Evolutionary conservation across 2,329 filamentous ascomycete species (phyloP).

Genomic region (Chaetomium olivaceum): DNA sequence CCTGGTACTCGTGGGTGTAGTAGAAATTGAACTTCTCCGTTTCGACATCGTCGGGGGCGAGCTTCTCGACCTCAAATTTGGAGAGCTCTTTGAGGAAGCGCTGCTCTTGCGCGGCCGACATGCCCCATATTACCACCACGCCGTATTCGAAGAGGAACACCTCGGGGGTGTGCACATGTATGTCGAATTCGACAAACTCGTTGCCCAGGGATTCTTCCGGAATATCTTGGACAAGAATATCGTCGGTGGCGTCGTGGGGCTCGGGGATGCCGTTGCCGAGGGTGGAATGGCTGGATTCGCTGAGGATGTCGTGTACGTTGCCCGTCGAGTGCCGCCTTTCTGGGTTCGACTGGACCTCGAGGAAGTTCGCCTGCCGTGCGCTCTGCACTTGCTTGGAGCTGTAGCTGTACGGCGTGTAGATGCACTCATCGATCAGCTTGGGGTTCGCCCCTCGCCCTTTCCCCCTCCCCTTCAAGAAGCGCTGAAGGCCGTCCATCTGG

Average conservation of each 20-base stretch:
- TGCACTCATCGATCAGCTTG: constrained; percentile 95
- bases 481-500: constrained; percentile 84
- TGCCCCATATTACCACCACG: constrained; percentile 97
- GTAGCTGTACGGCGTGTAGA: constrained; percentile 93
- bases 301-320: constrained; percentile 63
- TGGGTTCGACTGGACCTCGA: constrained; percentile 42
- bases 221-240: constrained; percentile 33
- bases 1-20: constrained; percentile 96
- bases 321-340: constrained; percentile 77
- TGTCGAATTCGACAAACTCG: constrained; percentile 73
- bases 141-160: constrained; percentile 97
- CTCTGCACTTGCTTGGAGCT: constrained; percentile 47
- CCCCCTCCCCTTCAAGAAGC: constrained; percentile 82
- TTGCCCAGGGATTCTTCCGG: constrained; percentile 41
- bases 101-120: constrained; percentile 86
- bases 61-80: constrained; percentile 90
- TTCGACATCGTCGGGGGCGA: constrained; percentile 85
- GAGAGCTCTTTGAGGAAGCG: constrained; percentile 90
- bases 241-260: constrained; percentile 37
- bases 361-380: constrained; percentile 30
- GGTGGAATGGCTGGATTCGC: constrained; percentile 23
- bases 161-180: constrained; percentile 85
- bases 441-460: constrained; percentile 78
- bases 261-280: constrained; percentile 34
- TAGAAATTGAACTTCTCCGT: constrained; percentile 99